phyloP scores from a whole-genome alignment of 2,329 filamentous ascomycete genomes.

The Zymoseptoria brevis region DNA sequence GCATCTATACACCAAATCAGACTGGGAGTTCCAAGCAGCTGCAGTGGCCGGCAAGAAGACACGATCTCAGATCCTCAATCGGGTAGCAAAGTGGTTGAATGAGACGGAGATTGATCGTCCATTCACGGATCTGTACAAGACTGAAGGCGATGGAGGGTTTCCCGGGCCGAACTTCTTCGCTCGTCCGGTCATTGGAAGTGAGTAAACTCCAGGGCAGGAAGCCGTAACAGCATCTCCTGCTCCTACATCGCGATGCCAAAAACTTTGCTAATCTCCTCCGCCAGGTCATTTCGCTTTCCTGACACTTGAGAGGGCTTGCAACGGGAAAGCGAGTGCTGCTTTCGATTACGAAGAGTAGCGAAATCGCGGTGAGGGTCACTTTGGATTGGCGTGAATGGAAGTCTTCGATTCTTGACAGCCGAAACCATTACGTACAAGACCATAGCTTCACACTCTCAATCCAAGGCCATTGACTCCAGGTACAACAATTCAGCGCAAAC shows the following conservation, averaged over 20 bases:
- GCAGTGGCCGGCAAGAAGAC: conserved; percentile 64
- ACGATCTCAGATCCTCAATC: conserved; percentile 62
- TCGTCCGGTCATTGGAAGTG: conserved; percentile 69
- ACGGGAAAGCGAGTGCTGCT: conserved; percentile 13
- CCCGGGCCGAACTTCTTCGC: conserved; percentile 71
- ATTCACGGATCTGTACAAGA: conserved; percentile 75
- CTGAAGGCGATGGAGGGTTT: conserved; percentile 67
- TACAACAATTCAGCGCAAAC: too few species aligned
- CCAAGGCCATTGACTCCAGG: too few species aligned
- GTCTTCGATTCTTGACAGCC: too few species aligned
- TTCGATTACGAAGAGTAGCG: conserved; percentile 12
- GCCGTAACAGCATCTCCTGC: background rate
- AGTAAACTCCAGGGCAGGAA: background rate
- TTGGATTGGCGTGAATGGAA: too few species aligned
- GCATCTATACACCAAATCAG: conserved; percentile 71
- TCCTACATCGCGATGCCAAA: background rate
- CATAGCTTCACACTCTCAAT: too few species aligned
- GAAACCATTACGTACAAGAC: too few species aligned
- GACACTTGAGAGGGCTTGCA: conserved; percentile 69
- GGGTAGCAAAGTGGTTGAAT: conserved; percentile 73
- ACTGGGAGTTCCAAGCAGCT: conserved; percentile 87
- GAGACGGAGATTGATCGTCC: conserved; percentile 69
- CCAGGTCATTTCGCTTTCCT: conserved; percentile 67
- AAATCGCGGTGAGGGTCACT: background rate
- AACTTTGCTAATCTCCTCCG: background rate